Base-by-base conservation (phyloP, 768 basidiomycete genomes). In the Auriscalpium vulgare region DNA sequence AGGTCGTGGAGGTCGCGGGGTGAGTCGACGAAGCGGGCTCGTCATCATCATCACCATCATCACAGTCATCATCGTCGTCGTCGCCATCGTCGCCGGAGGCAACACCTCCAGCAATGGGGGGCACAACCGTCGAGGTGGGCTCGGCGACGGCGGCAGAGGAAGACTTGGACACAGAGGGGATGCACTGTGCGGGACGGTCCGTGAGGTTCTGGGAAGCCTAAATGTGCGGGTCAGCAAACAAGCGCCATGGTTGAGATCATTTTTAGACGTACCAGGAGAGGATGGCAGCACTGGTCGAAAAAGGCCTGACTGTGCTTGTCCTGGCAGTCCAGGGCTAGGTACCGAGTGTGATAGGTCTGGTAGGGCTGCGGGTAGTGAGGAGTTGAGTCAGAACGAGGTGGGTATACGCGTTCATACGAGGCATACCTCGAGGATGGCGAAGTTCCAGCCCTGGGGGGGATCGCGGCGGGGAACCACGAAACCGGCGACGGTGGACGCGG, bases 251-350 rank as follows among this genome's bases (percentile, higher is more conserved):
- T 49, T 47, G 38, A 19, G 37, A 45, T 10, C 1, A 5, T 29
- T 29, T 29, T 29, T 29, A 47, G 53, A 68, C 76, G 43, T 66
- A 84, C 84, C 65, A 84, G 73, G 57, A 88, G 72, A 56, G 88
- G 84, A 67, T 82, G 82, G 75, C 88, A 88, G 66, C 91, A 91
- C 34, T 64, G 55, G 54, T 81, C 73, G 68, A 88, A 91, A 74
- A 85, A 85, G 9, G 51, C 0, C 11, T 62, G 65, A 53, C 55
- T 52, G 60, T 78, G 75, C 62, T 77, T 62, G 47, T 46, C 52
- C 59, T 72, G 60, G 70, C 79, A 80, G 60, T 72, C 74, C 59
- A 87, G 66, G 45, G 79, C 77, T 55, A 80, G 62, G 70, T 89
- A 90, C 56, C 88, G 77, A 34, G 66, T 62, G 71, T 87, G 83